Evolutionary conservation across 495 filamentous ascomycete species (phyloP).

Genomic region (Neurospora pannonica): DNA sequence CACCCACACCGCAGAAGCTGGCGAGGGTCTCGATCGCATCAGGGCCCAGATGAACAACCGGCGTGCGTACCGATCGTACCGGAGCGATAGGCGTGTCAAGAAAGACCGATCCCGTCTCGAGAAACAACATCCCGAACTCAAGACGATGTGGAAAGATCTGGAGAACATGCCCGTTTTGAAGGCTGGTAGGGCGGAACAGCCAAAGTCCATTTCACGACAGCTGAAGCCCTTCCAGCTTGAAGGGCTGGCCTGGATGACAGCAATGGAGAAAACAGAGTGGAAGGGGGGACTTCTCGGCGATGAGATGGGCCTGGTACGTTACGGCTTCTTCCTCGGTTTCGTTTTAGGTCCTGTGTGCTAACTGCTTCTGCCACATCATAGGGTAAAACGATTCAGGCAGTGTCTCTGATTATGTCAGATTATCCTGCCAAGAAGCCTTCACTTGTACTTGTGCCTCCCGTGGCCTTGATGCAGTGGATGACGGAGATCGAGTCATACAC

Average conservation of each 20-base stretch:
- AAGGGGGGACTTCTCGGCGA: conserved; percentile 86
- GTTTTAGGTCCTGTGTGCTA: background rate
- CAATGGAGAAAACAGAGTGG: conserved; percentile 76
- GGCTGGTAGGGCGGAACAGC: conserved; percentile 61
- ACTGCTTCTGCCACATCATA: background rate
- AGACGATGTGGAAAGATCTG: conserved; percentile 76
- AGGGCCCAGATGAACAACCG: conserved; percentile 5
- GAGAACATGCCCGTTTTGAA: conserved; percentile 55
- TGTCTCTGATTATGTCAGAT: conserved; percentile 95
- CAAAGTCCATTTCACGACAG: conserved; percentile 63
- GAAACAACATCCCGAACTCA: conserved; percentile 63
- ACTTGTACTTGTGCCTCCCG: conserved; percentile 84
- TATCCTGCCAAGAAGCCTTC: conserved; percentile 74
- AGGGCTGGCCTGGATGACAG: conserved; percentile 87
- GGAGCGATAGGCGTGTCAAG: conserved; percentile 15
- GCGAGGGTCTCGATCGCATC: background rate
- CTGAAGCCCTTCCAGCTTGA: conserved; percentile 90
- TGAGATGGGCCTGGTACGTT: conserved; percentile 73
- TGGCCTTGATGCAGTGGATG: conserved; percentile 95
- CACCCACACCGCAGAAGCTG: background rate
- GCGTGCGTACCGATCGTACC: conserved; percentile 20
- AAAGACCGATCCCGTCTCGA: conserved; percentile 43
- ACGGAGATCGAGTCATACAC: conserved; percentile 90
- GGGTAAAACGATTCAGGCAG: conserved; percentile 95
- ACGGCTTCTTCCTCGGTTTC: background rate